Conservation (phyloP, 768 basidiomycete genomes). For the Boletus sp. region DNA sequence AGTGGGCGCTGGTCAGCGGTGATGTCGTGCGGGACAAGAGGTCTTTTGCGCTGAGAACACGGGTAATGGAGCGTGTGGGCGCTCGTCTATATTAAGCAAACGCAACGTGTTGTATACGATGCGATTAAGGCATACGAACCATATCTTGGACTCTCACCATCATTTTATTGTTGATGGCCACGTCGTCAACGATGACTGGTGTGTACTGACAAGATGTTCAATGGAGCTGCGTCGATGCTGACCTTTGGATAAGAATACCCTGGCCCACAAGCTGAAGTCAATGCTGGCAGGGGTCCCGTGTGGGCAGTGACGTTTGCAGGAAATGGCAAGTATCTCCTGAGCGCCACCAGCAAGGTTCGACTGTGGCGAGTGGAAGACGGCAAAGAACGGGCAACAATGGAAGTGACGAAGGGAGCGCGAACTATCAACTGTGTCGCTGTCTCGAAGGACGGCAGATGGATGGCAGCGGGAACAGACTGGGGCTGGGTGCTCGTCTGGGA, state of each 20-base stretch:
- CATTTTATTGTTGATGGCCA: neutral
- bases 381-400: neutral
- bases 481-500: neutral
- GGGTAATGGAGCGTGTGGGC: no score
- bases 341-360: neutral
- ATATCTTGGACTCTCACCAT: no score
- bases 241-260: neutral
- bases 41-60: no score
- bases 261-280: neutral
- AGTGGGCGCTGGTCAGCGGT: no score
- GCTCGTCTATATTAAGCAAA: no score
- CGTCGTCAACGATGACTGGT: neutral
- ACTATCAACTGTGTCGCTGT: neutral
- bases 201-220: neutral
- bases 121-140: no score
- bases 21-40: no score
- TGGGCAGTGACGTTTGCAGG: neutral
- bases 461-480: neutral
- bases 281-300: neutral
- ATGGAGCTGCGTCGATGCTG: neutral
- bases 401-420: neutral
- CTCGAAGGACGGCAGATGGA: constrained; percentile 1
- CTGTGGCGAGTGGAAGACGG: constrained; percentile 5
- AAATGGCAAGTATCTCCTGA: neutral
- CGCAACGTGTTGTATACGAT: no score